Base-by-base conservation (phyloP, 2,329 filamentous ascomycete species). In the Apiospora saccharicola region DNA sequence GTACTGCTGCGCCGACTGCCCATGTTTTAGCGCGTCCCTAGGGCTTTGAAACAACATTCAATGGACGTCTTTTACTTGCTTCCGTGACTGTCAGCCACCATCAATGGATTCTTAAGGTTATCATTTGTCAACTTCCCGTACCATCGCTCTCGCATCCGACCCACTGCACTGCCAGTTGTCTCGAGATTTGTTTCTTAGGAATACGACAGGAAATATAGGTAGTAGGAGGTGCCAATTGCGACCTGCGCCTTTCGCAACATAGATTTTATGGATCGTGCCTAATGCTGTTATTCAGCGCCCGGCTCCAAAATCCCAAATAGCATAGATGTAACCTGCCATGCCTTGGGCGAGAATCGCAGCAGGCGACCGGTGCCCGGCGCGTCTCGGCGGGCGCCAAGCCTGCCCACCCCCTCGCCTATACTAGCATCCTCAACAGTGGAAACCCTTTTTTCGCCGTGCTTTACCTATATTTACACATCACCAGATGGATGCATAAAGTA, bases 311-410 rank as follows among this genome's bases (percentile, higher is more conserved):
- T 61, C 26, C 16, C 16, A 61, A 61, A 22, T 8, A 19, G 30
- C 10, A 16, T 37, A 12, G 30, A 34, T 61, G 30, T 49, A 49
- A 49, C 51, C 30, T 22, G 14, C 22, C 22, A n/a, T 49, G 14
- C 24, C 26, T 24, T 22, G 46, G 7, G 24, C 51, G 51, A 53
- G 24, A 22, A 4, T 37, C 16, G 16, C 30, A 61, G 30, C 26
- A 41, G 19, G 53, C 19, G 57, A 41, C 57, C 57, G 57, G 57
- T 64, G 34, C 19, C 57, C 57, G 57, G 57, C 57, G 57, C 16
- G 34, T n/a, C 53, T 64, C 57, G 57, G 57, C 57, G 57, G 34
- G 34, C 57, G 57, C 57, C 57, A 64, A 64, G 57, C 57, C 34
- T 22, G 19, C 53, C 53, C 53, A 61, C 53, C 53, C 37, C 19